Evolutionary conservation across 2,329 filamentous ascomycete species (phyloP).

Genomic region (Teratosphaeria pseudoeucalypti): DNA sequence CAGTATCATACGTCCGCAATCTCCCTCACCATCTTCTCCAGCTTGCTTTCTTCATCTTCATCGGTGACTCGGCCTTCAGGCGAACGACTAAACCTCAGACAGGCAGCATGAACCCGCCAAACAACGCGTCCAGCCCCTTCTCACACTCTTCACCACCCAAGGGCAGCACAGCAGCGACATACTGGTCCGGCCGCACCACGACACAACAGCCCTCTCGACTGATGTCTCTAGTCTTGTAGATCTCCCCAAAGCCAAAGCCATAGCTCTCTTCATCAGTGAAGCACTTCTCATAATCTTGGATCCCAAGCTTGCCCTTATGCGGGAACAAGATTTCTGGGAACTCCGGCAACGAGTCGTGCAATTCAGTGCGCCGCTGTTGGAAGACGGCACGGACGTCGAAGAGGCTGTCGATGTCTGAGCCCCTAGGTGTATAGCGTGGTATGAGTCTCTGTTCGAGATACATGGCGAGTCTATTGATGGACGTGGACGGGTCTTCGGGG

Average conservation of each 20-base stretch:
- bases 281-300: slow-evolving; percentile 31
- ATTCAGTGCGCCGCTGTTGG: slow-evolving; percentile 17
- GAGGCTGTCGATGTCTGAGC: slow-evolving; percentile 33
- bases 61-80: background rate
- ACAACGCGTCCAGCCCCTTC: slow-evolving; percentile 17
- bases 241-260: slow-evolving; percentile 27
- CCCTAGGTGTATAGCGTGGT: slow-evolving; percentile 29
- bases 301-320: slow-evolving; percentile 26
- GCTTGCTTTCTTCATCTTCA: background rate
- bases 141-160: slow-evolving; percentile 12
- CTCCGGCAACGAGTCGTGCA: slow-evolving; percentile 23
- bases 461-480: slow-evolving; percentile 14
- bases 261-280: slow-evolving; percentile 38
- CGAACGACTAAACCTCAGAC: background rate
- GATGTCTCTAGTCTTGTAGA: slow-evolving; percentile 50
- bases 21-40: background rate
- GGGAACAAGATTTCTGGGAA: slow-evolving; percentile 36
- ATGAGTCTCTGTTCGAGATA: slow-evolving; percentile 13
- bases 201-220: slow-evolving; percentile 48
- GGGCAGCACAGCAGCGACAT: slow-evolving; percentile 38
- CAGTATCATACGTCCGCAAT: background rate
- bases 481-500: slow-evolving; percentile 11
- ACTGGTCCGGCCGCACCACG: slow-evolving; percentile 56
- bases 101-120: slow-evolving; percentile 19
- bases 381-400: slow-evolving; percentile 42